Conservation (phyloP, 108 stramenopile species). For the Nitzschia sp. region DNA sequence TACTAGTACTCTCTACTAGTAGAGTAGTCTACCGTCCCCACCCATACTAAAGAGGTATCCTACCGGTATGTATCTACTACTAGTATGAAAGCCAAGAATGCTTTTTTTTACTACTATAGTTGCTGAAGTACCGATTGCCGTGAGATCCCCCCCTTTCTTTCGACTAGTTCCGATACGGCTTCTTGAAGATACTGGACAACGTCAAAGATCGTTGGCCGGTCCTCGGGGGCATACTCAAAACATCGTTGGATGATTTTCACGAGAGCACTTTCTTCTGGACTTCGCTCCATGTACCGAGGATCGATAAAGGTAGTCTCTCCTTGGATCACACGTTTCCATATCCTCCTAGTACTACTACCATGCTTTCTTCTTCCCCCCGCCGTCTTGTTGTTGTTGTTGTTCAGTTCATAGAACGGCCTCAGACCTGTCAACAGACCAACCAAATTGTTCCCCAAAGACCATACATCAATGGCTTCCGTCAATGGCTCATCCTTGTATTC, state of each 20-base stretch:
- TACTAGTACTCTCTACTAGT: too few relatives aligned
- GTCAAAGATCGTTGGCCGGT: conserved; percentile 65
- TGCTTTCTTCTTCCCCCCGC: not conserved
- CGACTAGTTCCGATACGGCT: conserved; percentile 2
- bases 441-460: conserved; percentile 71
- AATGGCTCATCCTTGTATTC: conserved; percentile 53
- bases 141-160: too few relatives aligned
- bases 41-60: too few relatives aligned
- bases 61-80: too few relatives aligned
- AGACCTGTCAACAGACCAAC: conserved; percentile 65
- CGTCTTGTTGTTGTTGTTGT: conserved; percentile 49
- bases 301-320: conserved; percentile 58
- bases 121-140: too few relatives aligned
- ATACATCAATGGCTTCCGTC: conserved; percentile 74
- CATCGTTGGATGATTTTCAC: conserved; percentile 57
- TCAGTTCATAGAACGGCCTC: conserved; percentile 61
- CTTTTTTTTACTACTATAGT: too few relatives aligned
- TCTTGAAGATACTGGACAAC: conserved; percentile 51
- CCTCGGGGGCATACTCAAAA: conserved; percentile 47
- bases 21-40: too few relatives aligned
- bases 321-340: conserved; percentile 17
- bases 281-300: conserved; percentile 47
- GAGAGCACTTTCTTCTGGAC: conserved; percentile 50
- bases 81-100: too few relatives aligned
- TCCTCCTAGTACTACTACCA: conserved; percentile 23